phyloP scores from a whole-genome alignment of 805 yeast genomes.

The Nakazawaea peltata region DNA sequence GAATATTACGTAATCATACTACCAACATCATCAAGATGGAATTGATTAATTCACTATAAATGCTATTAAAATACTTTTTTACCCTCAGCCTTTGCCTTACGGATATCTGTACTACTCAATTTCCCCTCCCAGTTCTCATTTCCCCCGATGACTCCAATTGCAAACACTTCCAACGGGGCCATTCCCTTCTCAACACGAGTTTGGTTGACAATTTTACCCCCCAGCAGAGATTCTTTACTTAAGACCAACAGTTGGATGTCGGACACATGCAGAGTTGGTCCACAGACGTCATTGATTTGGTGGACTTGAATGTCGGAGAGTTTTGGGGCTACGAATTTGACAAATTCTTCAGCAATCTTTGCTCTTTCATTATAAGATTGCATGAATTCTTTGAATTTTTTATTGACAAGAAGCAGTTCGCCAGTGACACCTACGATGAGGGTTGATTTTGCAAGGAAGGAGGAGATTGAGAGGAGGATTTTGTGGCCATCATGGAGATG shows the following conservation, averaged over 20 bases:
- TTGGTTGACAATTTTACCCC: constrained; percentile 68
- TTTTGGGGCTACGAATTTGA: constrained; percentile 37
- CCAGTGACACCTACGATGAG: constrained; percentile 85
- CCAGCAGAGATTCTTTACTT: constrained; percentile 70
- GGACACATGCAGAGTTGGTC: constrained; percentile 77
- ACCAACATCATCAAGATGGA: too few species aligned
- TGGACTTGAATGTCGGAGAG: constrained; percentile 42
- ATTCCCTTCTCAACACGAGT: constrained; percentile 52
- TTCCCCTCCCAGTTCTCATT: constrained; percentile 54
- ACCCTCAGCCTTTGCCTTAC: constrained; percentile 33
- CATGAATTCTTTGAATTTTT: constrained; percentile 60
- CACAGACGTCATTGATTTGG: constrained; percentile 79
- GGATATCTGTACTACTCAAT: constrained; percentile 75
- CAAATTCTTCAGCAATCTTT: constrained; percentile 36
- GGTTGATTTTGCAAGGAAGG: constrained; percentile 43
- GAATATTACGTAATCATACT: too few species aligned
- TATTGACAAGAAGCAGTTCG: constrained; percentile 59
- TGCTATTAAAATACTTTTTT: too few species aligned
- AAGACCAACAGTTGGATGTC: constrained; percentile 76
- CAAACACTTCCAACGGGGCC: constrained; percentile 39
- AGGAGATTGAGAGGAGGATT: constrained; percentile 66
- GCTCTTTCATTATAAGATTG: constrained; percentile 51
- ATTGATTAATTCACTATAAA: too few species aligned
- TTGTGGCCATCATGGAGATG: constrained; percentile 95
- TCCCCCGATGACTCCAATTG: constrained; percentile 62